Percentiles rank a stretch among this genome's conserved stretches.
Evolutionary conservation across 2,329 filamentous ascomycete species (phyloP).

Genomic region (Pseudovirgaria hyperparasitica): DNA sequence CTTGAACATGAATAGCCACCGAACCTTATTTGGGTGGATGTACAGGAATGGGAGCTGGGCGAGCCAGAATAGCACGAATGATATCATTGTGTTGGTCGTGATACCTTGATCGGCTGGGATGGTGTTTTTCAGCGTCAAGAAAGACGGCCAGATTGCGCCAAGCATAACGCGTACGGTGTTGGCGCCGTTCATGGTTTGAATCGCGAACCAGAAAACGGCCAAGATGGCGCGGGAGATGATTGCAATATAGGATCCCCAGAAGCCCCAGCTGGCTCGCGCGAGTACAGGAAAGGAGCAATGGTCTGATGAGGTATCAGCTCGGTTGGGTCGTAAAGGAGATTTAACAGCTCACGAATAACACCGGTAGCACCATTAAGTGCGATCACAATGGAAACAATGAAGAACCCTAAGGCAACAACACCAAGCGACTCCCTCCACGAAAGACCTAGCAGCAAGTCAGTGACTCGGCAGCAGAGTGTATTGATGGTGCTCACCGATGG

Average conservation of each 20-base stretch:
- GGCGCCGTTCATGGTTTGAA: constrained; percentile 52
- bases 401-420: constrained; percentile 39
- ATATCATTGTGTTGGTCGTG: constrained; percentile 42
- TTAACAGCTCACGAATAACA: constrained; percentile 13
- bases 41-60: constrained; percentile 42
- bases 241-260: constrained; percentile 43
- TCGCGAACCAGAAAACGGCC: constrained; percentile 51
- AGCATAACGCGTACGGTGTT: constrained; percentile 40
- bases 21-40: constrained; percentile 42
- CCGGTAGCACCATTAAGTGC: constrained; percentile 43
- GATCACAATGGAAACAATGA: constrained; percentile 47
- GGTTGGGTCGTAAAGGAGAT: neutral
- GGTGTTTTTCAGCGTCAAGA: constrained; percentile 38
- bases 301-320: constrained; percentile 25
- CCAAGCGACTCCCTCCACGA: constrained; percentile 42
- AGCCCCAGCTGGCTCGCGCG: constrained; percentile 43
- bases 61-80: constrained; percentile 46
- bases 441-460: constrained; percentile 25
- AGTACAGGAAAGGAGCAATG: constrained; percentile 46
- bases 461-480: constrained; percentile 4
- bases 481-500: constrained; percentile 16
- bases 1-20: constrained; percentile 39
- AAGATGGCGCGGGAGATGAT: constrained; percentile 42
- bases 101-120: constrained; percentile 41
- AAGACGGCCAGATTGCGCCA: constrained; percentile 46